Base-by-base conservation (phyloP, 2,329 filamentous ascomycete genomes). In the Phoma herbarum region DNA sequence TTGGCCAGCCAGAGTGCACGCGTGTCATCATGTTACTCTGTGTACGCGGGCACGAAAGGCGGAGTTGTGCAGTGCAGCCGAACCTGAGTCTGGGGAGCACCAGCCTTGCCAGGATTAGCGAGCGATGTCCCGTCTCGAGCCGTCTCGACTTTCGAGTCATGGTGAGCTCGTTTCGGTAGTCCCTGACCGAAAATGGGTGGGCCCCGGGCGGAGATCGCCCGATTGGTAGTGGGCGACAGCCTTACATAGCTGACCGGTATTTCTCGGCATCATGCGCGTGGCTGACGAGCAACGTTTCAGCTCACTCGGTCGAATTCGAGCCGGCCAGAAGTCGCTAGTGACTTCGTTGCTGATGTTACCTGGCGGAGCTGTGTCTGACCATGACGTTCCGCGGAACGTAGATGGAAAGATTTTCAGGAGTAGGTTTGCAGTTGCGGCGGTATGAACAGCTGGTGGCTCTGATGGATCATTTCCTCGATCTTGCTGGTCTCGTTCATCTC, bases 401-500 rank as follows among this genome's bases (percentile, higher is more conserved):
- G 18, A n/a, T 18, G 9, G 12, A 16, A 20, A 22, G 18, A 3
- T 20, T 33, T 51, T 75, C 66, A 76, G 49, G 70, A 53, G 33
- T 41, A 75, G 0, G 69, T 68, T 22, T 71, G 69, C 23, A 72
- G 37, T 23, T 70, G 65, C 1, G 71, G 71, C 4, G 70, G 74
- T 14, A 66, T 65, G 57, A 77, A 77, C 3, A 78, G 61, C 54
- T 75, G 71, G 52, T 77, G 75, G 56, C 75, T 78, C 33, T 78
- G 75, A 54, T 78, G 68, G 25, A 79, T 78, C 76, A 79, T 78
- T 42, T 70, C 68, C 57, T 79, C 75, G 18, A 79, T 75, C 59
- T 77, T 76, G 51, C 72, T 70, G 1, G 73, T 74, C 22, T 78
- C 77, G 48, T 77, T 76, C 42, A 72, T 90, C 75, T 95, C 90